phyloP scores from a whole-genome alignment of 2,329 filamentous ascomycete species.

The Ascomycota sp. region DNA sequence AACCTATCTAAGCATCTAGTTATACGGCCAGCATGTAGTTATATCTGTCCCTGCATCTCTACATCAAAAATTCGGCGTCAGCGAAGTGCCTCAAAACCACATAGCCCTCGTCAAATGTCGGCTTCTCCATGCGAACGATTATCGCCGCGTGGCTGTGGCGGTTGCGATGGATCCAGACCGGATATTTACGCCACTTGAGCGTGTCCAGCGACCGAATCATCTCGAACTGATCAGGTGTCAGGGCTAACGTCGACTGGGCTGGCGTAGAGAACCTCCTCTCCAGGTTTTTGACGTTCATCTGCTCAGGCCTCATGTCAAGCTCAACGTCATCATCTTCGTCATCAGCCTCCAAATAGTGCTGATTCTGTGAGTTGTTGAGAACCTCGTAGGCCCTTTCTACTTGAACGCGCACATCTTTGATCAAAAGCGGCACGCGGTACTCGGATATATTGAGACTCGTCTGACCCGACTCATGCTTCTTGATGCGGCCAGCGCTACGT shows the following conservation, averaged over 20 bases:
- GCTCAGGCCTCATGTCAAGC: conserved; percentile 13
- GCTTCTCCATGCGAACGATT: conserved; percentile 49
- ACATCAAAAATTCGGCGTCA: conserved; percentile 40
- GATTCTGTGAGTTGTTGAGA: conserved; percentile 41
- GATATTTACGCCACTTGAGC: conserved; percentile 41
- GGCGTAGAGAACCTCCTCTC: conserved; percentile 20
- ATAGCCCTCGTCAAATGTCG: conserved; percentile 50
- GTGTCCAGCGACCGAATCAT: conserved; percentile 60
- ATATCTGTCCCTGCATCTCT: neutral
- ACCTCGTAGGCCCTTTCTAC: conserved; percentile 61
- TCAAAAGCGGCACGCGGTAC: conserved; percentile 55
- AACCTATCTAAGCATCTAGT: neutral
- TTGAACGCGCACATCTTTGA: conserved; percentile 51
- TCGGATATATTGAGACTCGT: conserved; percentile 42
- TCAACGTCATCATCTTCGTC: conserved; percentile 19
- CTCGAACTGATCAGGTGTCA: conserved; percentile 59
- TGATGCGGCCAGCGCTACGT: conserved; percentile 51
- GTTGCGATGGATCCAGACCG: conserved; percentile 53
- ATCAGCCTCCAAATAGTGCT: conserved; percentile 45
- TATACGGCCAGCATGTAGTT: neutral
- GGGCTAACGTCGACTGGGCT: conserved; percentile 47
- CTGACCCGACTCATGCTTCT: conserved; percentile 48
- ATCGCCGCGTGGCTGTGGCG: conserved; percentile 79
- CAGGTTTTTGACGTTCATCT: conserved; percentile 17
- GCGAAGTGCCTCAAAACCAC: conserved; percentile 66